A percentile compares a stretch with the other conserved stretches of the same genome.
These are phyloP conservation scores for Colletotrichum gloeosporioides DNA, from an alignment of 2,329 filamentous ascomycete species.

Conservation along the genomic window DNA sequence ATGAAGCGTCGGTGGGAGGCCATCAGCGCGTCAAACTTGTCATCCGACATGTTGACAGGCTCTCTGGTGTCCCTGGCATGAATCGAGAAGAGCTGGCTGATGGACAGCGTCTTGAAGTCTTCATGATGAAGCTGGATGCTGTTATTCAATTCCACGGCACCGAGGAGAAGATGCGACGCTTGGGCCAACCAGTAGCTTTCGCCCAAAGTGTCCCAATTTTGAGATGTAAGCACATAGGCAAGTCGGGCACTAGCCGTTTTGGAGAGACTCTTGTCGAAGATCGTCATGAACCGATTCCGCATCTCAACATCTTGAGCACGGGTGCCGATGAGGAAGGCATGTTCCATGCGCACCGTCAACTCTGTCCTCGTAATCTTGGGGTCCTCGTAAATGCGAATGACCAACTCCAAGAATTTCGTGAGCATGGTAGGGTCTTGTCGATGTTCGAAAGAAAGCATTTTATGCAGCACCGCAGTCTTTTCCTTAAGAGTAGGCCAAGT, in stretches of 20 bases:
- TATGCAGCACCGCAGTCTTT: conserved; percentile 98
- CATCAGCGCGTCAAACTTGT: conserved; percentile 82
- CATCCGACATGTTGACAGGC: conserved; percentile 76
- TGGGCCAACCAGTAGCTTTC: conserved; percentile 98
- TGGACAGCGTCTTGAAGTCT: conserved; percentile 80
- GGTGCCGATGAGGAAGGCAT: conserved; percentile 96
- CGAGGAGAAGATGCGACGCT: conserved; percentile 90
- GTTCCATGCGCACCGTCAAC: conserved; percentile 95
- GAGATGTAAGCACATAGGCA: conserved; percentile 85
- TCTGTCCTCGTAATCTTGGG: conserved; percentile 94
- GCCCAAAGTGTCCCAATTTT: conserved; percentile 95
- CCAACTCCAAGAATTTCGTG: conserved; percentile 91
- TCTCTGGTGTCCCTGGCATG: conserved; percentile 73
- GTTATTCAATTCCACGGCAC: conserved; percentile 86
- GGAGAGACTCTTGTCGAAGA: conserved; percentile 95
- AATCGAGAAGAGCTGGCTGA: conserved; percentile 74
- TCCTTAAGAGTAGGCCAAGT: conserved; percentile 98
- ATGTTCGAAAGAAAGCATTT: conserved; percentile 96
- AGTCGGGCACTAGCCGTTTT: conserved; percentile 88
- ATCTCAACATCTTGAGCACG: conserved; percentile 93
- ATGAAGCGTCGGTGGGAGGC: conserved; percentile 83
- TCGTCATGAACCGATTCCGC: conserved; percentile 94
- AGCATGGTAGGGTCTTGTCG: conserved; percentile 83
- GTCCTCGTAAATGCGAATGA: conserved; percentile 98
- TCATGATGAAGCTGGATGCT: conserved; percentile 79